Evolutionary conservation across 305 asterid species (phyloP).

Genomic region (Vinca major): DNA sequence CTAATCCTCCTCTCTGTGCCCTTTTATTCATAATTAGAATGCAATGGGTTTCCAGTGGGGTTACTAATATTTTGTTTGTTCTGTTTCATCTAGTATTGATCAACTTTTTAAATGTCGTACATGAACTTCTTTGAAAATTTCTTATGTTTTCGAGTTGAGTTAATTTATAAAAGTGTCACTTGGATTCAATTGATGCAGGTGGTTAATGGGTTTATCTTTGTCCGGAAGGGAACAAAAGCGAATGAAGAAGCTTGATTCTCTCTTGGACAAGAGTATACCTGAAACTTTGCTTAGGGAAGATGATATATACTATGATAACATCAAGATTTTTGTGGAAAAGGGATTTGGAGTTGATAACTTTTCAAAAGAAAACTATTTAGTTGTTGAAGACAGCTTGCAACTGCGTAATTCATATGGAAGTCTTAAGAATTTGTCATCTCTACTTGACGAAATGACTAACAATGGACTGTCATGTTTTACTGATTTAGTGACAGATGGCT

Average conservation of each 20-base stretch:
- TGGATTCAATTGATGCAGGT: conserved; percentile 29
- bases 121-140: not conserved
- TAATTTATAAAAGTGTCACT: conserved; percentile 1
- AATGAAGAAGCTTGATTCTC: conserved; percentile 31
- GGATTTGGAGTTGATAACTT: conserved; percentile 36
- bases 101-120: not conserved
- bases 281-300: conserved; percentile 71
- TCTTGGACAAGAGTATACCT: conserved; percentile 41
- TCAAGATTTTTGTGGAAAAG: conserved; percentile 41
- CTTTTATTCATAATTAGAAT: not conserved
- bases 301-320: conserved; percentile 46
- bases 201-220: conserved; percentile 62
- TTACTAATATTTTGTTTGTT: not conserved
- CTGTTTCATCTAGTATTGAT: not conserved
- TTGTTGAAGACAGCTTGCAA: conserved; percentile 24
- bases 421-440: conserved; percentile 26
- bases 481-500: conserved; percentile 42
- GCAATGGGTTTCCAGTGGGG: too few species aligned
- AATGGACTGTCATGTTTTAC: conserved; percentile 43
- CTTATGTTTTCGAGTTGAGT: conserved; percentile 1
- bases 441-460: conserved; percentile 58
- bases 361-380: conserved; percentile 16
- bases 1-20: not conserved
- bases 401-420: conserved; percentile 20
- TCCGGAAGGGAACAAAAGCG: conserved; percentile 28